Base-by-base conservation (phyloP, 306 rosid genomes). In the Medicago lupulina region DNA sequence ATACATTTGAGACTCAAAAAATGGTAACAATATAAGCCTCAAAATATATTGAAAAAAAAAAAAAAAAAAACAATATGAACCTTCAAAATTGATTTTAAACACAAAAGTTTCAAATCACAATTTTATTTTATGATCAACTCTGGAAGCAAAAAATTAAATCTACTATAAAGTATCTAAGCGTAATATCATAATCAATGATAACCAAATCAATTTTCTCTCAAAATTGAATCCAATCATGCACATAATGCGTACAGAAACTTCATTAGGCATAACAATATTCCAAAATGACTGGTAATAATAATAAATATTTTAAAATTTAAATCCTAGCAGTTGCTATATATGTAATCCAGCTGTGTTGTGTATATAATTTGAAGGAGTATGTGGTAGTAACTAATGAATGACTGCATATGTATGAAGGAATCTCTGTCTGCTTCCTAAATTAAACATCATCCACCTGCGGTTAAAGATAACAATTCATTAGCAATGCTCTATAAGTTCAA, bases 391-490 rank as follows among this genome's bases (percentile, higher is more conserved):
- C 64, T 31, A 5, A 19, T 67, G 31, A 25, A 63, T 23, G 54
- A 46, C 19, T 23, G 12, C 13, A 43, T 43, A 43, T 43, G 49
- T 62, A 18, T 43, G 36, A 67, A 70, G 16, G 18, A 15, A 39
- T 9, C 59, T 62, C 59, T 58, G 3, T 41, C 38, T 9, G 44
- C 23, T 76, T 66, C 67, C 64, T 74, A 74, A 75, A 46, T 64
- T 75, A 76, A 79, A 55, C 83, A 70, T n/a, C 71, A 54, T 16
- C 15, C 70, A 16, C 36, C 80, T 69, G 78, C 62, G 11, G 17
- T 36, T 70, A 49, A 49, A 74, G 60, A 75, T 12, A 57, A 65
- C 54, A 71, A 69, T 19, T 19, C 25, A 39, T 53, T 50, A 9
- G 71, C 15, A 49, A 75, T 41, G 19, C 40, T 57, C 25, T 7